Percentiles rank a stretch among this genome's conserved stretches.
Conservation (phyloP, 768 basidiomycete species). For the Lepiota brunneoincarnata region DNA sequence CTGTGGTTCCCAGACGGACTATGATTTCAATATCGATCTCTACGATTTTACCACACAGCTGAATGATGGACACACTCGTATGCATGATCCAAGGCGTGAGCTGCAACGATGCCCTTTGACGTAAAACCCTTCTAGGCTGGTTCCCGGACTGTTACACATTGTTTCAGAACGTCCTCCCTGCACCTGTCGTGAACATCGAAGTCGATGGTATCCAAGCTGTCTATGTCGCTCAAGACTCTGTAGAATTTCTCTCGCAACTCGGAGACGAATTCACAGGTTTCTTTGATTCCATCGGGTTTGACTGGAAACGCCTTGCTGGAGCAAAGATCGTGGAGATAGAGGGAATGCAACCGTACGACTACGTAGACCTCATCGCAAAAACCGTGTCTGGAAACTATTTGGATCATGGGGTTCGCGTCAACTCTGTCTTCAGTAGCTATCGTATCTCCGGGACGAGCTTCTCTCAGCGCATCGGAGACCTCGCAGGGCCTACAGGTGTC, state of each 20-base stretch:
- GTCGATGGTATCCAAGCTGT: constrained; percentile 44
- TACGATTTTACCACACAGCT: constrained; percentile 53
- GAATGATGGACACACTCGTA: constrained; percentile 68
- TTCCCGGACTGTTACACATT: constrained; percentile 53
- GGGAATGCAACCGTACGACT: constrained; percentile 49
- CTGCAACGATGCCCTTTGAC: not conserved
- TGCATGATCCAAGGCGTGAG: constrained; percentile 11
- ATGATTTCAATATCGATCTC: constrained; percentile 59
- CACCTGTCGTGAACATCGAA: constrained; percentile 51
- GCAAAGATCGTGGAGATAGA: constrained; percentile 54
- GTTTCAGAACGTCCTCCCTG: constrained; percentile 55
- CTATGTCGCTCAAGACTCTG: constrained; percentile 53
- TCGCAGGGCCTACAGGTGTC: constrained; percentile 53
- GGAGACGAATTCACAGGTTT: constrained; percentile 43
- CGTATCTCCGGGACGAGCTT: constrained; percentile 42
- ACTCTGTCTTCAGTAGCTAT: constrained; percentile 61
- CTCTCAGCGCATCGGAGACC: constrained; percentile 56
- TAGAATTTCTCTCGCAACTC: constrained; percentile 45
- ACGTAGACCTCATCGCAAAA: constrained; percentile 53
- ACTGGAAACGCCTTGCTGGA: constrained; percentile 61
- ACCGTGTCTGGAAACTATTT: constrained; percentile 64
- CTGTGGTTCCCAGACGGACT: constrained; percentile 47
- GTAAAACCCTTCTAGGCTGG: constrained; percentile 39
- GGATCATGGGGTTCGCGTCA: constrained; percentile 61
- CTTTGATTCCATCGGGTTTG: constrained; percentile 47